A percentile compares a stretch with the other conserved stretches of the same genome.
phyloP scores from a whole-genome alignment of 176 grass and related monocot species.

The Phoenix dactylifera region DNA sequence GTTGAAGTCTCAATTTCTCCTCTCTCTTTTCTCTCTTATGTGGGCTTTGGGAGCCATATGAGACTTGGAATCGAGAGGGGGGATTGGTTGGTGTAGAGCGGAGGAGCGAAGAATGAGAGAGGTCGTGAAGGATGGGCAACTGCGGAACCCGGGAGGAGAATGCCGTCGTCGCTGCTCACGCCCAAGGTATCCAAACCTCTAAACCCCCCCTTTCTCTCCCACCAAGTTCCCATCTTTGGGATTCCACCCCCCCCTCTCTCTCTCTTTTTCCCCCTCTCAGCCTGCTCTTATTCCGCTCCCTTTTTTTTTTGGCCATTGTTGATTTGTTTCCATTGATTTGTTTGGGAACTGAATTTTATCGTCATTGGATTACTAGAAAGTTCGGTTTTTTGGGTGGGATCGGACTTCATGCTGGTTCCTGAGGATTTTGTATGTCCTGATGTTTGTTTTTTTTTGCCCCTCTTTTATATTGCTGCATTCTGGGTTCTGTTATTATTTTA shows the following conservation, averaged over 20 bases:
- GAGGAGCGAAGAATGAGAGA: conserved; percentile 48
- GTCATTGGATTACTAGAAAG: too few relatives aligned
- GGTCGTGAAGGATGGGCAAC: conserved; percentile 66
- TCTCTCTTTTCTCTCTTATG: not conserved
- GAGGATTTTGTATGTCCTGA: too few relatives aligned
- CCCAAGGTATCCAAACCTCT: conserved; percentile 46
- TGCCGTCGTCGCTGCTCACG: conserved; percentile 88
- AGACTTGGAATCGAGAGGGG: conserved; percentile 3
- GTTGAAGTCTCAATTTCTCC: not conserved
- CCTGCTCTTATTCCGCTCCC: too few relatives aligned
- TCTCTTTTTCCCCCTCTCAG: not conserved
- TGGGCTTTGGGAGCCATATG: conserved; percentile 1
- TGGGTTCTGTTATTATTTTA: too few relatives aligned
- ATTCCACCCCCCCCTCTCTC: conserved; percentile 1
- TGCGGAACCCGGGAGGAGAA: conserved; percentile 98
- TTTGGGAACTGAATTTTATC: too few relatives aligned
- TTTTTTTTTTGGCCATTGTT: too few relatives aligned
- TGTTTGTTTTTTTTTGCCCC: too few relatives aligned
- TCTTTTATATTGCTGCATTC: too few relatives aligned
- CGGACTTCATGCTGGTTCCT: too few relatives aligned
- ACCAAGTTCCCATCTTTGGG: not conserved
- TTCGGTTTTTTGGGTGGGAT: too few relatives aligned
- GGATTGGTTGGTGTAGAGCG: conserved; percentile 1
- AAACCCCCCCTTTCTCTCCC: not conserved
- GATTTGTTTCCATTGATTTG: too few relatives aligned